Evolutionary conservation across 441 rosid species (phyloP).

Genomic region (Brassica balearica): DNA sequence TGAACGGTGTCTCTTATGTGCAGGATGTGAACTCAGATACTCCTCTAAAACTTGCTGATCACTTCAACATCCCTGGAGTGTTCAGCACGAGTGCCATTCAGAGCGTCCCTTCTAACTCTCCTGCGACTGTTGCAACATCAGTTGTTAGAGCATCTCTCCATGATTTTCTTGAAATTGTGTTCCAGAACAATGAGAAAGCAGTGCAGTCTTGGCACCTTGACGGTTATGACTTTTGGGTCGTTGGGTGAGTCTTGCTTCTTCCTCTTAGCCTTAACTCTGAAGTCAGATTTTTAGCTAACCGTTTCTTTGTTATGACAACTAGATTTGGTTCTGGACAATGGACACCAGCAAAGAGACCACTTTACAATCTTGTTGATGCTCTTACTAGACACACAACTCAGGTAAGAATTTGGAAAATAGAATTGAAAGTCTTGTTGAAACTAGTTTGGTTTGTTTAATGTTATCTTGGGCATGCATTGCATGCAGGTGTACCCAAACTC

Average conservation of each 20-base stretch:
- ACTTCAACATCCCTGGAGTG: constrained; percentile 77
- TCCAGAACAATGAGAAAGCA: constrained; percentile 76
- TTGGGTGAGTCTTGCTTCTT: constrained; percentile 62
- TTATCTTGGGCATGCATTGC: constrained; percentile 15
- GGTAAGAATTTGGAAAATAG: constrained; percentile 21
- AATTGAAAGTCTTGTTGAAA: neutral
- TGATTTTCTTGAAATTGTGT: constrained; percentile 75
- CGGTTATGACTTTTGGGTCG: constrained; percentile 93
- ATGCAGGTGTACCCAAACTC: constrained; percentile 84
- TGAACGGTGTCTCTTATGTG: constrained; percentile 74
- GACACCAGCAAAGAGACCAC: constrained; percentile 58
- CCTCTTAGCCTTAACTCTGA: constrained; percentile 24
- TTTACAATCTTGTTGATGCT: constrained; percentile 78
- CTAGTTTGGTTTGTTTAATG: neutral
- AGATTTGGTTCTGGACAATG: constrained; percentile 88
- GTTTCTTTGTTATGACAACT: constrained; percentile 5
- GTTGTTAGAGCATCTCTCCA: constrained; percentile 67
- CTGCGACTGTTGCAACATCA: constrained; percentile 66
- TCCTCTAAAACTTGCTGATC: constrained; percentile 90
- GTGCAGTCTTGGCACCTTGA: constrained; percentile 97
- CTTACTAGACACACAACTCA: constrained; percentile 90
- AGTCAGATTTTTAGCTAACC: neutral
- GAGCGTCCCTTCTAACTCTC: constrained; percentile 54
- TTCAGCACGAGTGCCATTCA: constrained; percentile 63
- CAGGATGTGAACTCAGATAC: constrained; percentile 79